phyloP scores from a whole-genome alignment of 2,329 filamentous ascomycete genomes.

The Leptographium procerum region DNA sequence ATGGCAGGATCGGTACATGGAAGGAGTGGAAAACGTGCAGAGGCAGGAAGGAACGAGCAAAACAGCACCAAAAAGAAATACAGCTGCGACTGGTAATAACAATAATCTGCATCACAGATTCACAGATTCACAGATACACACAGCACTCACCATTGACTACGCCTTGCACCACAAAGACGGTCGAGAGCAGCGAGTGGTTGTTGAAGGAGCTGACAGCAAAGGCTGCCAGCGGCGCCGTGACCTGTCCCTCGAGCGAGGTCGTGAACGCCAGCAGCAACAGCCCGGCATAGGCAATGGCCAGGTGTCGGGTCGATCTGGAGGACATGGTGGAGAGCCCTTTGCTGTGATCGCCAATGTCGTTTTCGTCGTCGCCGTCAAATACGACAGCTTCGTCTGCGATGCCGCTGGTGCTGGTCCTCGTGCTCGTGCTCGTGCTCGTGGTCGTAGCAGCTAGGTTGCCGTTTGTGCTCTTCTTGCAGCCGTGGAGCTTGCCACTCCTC shows the following conservation, averaged over 20 bases:
- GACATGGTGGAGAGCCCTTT: background rate
- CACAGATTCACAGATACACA: too few species aligned
- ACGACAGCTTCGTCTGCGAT: background rate
- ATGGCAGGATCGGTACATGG: too few species aligned
- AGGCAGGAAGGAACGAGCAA: background rate
- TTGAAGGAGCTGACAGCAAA: conserved; percentile 55
- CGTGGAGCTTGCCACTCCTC: background rate
- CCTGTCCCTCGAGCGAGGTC: conserved; percentile 56
- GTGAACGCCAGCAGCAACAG: conserved; percentile 51
- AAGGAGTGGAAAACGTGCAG: too few species aligned
- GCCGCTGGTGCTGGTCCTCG: background rate
- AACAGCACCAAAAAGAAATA: background rate
- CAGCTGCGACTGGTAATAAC: too few species aligned
- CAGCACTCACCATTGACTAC: conserved; percentile 43
- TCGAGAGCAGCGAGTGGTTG: conserved; percentile 52
- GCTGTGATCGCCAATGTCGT: background rate
- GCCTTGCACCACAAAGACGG: conserved; percentile 51
- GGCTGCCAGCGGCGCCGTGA: conserved; percentile 45
- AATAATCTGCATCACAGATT: too few species aligned
- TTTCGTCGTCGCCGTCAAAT: background rate
- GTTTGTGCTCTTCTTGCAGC: background rate
- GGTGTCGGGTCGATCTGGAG: conserved; percentile 3
- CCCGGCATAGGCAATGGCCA: conserved; percentile 16
- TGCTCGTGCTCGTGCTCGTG: background rate
- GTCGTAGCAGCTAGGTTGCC: background rate